Base-by-base conservation (phyloP, 495 filamentous ascomycete genomes). In the Pyrenula aspistea region DNA sequence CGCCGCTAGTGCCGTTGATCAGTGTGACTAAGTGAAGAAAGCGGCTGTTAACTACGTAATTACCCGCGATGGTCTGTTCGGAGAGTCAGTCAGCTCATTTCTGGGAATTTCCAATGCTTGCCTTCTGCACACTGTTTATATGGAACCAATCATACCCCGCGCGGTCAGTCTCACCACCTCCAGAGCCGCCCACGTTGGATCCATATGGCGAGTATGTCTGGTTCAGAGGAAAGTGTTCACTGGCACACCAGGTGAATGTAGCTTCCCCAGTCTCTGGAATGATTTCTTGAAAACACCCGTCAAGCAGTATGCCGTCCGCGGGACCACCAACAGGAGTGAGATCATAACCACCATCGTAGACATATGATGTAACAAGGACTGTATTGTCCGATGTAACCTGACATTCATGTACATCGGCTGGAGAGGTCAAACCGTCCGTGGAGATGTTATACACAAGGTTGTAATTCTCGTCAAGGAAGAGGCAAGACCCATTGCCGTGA, bases 261-360 rank as follows among this genome's bases (percentile, higher is more conserved):
- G 74, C 56, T 0, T 69, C 62, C 36, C 71, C 70, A 1, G 69
- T 76, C 50, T 71, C 70, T 24, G 77, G 62, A 31, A 77, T 64
- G 10, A 73, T 62, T 71, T 81, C 78, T 57, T 78, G 76, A 53
- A 81, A 72, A 2, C 73, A 68, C 20, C 76, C 67, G 56, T 81
- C 75, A 24, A 68, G 75, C 53, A 81, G 71, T 71, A 73, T 80
- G 50, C 79, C 79, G 36, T 73, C 55, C 3, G 63, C 42, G 0
- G 67, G 69, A 1, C 70, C 74, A 21, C 67, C 71, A 42, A 70
- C 66, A 1, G 66, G 58, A 0, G 65, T 67, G 11, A 81, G 62
- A 55, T 81, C 72, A 2, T 68, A 66, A 0, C 60, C 59, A 1
- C 67, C 65, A 25, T 78, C 69, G 57, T 81, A 82, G 22, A 76